Conservation (phyloP, 1,284 basidiomycete genomes). For the Cryptococcus depauperatus region DNA sequence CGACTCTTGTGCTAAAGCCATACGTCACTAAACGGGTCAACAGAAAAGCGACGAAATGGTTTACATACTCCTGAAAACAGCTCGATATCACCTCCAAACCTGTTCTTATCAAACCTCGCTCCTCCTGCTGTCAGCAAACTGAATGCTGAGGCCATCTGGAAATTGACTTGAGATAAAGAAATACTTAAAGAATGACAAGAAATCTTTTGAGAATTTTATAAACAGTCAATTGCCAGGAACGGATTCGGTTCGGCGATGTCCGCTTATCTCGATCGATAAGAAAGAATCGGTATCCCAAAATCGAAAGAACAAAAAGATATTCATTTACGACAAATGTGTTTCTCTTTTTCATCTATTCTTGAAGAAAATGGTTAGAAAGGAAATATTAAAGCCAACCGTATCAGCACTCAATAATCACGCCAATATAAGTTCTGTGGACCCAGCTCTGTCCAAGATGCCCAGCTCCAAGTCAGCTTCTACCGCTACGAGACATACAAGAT, state of each 20-base stretch:
- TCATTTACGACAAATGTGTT: too few species aligned
- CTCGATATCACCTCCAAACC: conserved; percentile 63
- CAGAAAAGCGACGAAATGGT: conserved; percentile 1
- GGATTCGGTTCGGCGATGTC: background rate
- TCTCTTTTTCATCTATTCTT: background rate
- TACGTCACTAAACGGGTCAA: background rate
- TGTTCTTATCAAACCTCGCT: conserved; percentile 65
- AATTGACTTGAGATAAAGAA: background rate
- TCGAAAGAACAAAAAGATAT: too few species aligned
- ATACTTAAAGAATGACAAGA: background rate
- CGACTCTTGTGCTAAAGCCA: conserved; percentile 20
- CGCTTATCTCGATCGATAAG: background rate
- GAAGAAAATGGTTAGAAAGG: background rate
- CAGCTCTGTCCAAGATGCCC: background rate
- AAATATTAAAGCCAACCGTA: background rate
- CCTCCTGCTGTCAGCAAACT: conserved; percentile 69
- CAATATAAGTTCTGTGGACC: background rate
- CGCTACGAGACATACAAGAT: conserved; percentile 21
- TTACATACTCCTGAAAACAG: conserved; percentile 50
- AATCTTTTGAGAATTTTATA: background rate
- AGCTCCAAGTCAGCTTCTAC: conserved; percentile 6
- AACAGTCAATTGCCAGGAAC: background rate
- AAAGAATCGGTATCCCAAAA: too few species aligned
- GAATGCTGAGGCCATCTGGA: conserved; percentile 51
- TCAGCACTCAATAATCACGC: conserved; percentile 3